These are phyloP conservation scores for Sambucus nigra DNA, from an alignment of 129 eudicot species.

Conservation along the genomic window DNA sequence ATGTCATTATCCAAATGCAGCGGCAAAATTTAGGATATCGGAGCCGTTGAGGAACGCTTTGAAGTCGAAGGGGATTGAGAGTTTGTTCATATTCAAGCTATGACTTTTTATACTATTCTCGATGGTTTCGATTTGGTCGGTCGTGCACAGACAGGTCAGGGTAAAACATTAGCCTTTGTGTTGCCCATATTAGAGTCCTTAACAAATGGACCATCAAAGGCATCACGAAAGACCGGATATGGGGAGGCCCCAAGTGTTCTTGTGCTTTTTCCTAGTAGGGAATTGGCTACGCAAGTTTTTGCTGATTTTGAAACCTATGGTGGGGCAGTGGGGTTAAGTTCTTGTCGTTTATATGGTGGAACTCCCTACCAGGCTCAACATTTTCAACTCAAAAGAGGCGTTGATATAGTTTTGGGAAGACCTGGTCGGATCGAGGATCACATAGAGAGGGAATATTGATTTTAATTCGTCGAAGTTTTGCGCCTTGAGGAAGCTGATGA, in stretches of 20 bases:
- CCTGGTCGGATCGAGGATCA: conserved; percentile 98
- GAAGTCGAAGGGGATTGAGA: conserved; percentile 64
- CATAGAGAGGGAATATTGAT: conserved; percentile 69
- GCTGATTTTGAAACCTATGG: conserved; percentile 78
- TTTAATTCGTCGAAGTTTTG: conserved; percentile 71
- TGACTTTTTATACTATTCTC: conserved; percentile 53
- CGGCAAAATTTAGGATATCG: conserved; percentile 61
- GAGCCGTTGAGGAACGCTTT: conserved; percentile 57
- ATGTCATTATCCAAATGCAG: conserved; percentile 47
- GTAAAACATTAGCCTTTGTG: conserved; percentile 87
- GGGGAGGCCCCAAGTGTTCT: conserved; percentile 80
- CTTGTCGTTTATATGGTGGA: conserved; percentile 86
- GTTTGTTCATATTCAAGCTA: conserved; percentile 88
- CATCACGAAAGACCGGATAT: conserved; percentile 59
- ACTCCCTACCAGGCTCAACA: conserved; percentile 58
- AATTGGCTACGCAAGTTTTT: conserved; percentile 75
- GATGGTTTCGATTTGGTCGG: conserved; percentile 94
- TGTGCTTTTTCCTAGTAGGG: conserved; percentile 87
- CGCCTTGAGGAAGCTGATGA: conserved; percentile 98
- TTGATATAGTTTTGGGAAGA: conserved; percentile 80
- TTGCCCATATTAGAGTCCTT: conserved; percentile 81
- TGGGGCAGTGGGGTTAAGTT: conserved; percentile 52
- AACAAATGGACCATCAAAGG: conserved; percentile 55
- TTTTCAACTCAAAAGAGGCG: conserved; percentile 67
- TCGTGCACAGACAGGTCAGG: conserved; percentile 96